Conservation (phyloP, 2,329 filamentous ascomycete genomes). For the Aotearoamyces nothofagi region DNA sequence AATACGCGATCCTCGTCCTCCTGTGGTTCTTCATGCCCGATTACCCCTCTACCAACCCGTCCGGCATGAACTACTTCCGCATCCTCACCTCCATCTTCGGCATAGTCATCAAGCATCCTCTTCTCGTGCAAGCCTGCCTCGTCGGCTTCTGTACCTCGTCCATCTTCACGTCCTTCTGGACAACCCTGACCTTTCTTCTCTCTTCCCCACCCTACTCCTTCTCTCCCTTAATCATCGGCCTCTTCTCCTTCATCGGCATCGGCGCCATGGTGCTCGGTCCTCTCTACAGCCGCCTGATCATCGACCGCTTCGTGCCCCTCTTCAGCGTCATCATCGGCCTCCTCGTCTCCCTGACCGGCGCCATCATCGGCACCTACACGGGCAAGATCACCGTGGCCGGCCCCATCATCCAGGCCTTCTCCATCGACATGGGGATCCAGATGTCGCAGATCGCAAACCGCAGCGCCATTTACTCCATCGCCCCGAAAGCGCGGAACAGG, state of each 20-base stretch:
- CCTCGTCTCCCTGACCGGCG: conserved; percentile 40
- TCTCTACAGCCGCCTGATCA: conserved; percentile 53
- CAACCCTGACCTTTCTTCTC: conserved; percentile 66
- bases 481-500: conserved; percentile 55
- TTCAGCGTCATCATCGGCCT: conserved; percentile 52
- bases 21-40: conserved; percentile 67
- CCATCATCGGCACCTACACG: conserved; percentile 52
- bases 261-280: conserved; percentile 52
- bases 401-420: conserved; percentile 55
- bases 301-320: conserved; percentile 53
- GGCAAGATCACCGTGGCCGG: conserved; percentile 53
- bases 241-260: conserved; percentile 68
- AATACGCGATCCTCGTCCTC: conserved; percentile 47
- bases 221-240: conserved; percentile 50
- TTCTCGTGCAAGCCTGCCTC: conserved; percentile 54
- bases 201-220: conserved; percentile 55
- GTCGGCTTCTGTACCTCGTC: conserved; percentile 46
- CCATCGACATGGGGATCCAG: conserved; percentile 59
- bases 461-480: conserved; percentile 52
- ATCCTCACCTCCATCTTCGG: conserved; percentile 49
- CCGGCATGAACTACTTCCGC: conserved; percentile 45
- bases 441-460: conserved; percentile 62
- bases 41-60: conserved; percentile 60
- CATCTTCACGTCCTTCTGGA: conserved; percentile 56
- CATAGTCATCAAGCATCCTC: conserved; percentile 48